These are phyloP conservation scores for Bacterosira constricta DNA, from an alignment of 108 stramenopile genomes.

Conservation along the genomic window DNA sequence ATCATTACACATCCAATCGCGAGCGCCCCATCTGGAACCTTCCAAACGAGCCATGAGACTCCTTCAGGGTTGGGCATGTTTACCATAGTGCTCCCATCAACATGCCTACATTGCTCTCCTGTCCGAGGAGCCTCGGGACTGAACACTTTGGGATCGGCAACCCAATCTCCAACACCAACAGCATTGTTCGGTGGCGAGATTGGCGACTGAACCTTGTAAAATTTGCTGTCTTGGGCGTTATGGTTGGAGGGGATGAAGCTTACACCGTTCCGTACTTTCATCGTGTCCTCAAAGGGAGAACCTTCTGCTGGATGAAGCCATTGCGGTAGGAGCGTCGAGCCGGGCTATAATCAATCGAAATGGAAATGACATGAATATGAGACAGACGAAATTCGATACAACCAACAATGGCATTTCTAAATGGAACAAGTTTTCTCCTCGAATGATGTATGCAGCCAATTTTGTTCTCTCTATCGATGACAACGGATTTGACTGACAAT, in stretches of 20 bases:
- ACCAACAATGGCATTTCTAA: too few species aligned
- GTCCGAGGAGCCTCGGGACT: constrained; percentile 15
- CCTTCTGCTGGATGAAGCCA: constrained; percentile 9
- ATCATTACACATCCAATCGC: constrained; percentile 19
- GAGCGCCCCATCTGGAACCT: not conserved
- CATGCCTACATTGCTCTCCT: constrained; percentile 12
- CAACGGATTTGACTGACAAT: too few species aligned
- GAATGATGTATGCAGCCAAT: too few species aligned
- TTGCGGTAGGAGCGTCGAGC: not conserved
- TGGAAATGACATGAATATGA: too few species aligned
- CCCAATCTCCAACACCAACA: constrained; percentile 19
- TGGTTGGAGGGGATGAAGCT: constrained; percentile 6
- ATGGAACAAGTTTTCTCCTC: too few species aligned
- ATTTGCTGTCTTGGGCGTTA: not conserved
- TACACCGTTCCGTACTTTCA: constrained; percentile 7
- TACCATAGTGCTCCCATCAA: constrained; percentile 20
- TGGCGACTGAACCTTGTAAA: not conserved
- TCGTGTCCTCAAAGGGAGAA: constrained; percentile 8
- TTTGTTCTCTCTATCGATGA: too few species aligned
- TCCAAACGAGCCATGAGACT: constrained; percentile 9
- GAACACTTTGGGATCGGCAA: constrained; percentile 2
- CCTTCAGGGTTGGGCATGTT: not conserved
- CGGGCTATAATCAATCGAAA: not conserved
- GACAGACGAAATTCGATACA: too few species aligned
- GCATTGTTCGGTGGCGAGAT: constrained; percentile 8